Evolutionary conservation across 2,329 filamentous ascomycete species (phyloP).

Genomic region (Dothistroma septosporum): DNA sequence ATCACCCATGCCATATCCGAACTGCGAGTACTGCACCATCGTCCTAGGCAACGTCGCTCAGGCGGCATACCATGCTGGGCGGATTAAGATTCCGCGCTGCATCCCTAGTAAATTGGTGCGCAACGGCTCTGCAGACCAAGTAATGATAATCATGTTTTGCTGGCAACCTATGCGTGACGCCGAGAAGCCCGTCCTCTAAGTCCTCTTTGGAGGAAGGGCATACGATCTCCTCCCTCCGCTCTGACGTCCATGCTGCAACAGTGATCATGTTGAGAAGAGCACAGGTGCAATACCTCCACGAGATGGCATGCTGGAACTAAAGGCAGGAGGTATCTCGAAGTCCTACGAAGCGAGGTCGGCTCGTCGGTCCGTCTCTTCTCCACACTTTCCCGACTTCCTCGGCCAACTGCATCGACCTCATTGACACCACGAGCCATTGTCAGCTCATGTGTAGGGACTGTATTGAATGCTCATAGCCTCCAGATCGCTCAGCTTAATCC

Average conservation of each 20-base stretch:
- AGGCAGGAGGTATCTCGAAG: background rate
- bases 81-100: too few relatives aligned
- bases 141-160: too few relatives aligned
- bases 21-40: slow-evolving; percentile 52
- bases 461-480: background rate
- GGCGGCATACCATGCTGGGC: too few relatives aligned
- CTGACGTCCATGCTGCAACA: background rate
- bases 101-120: too few relatives aligned
- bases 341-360: background rate
- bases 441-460: background rate
- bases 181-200: too few relatives aligned
- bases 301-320: too few relatives aligned
- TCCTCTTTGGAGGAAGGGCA: too few relatives aligned
- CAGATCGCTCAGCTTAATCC: background rate
- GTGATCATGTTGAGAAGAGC: background rate
- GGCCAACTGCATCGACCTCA: slow-evolving; percentile 3
- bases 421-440: background rate
- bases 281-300: too few relatives aligned
- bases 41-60: too few relatives aligned
- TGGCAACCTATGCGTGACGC: too few relatives aligned
- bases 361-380: background rate
- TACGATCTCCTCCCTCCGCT: too few relatives aligned
- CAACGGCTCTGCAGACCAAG: too few relatives aligned
- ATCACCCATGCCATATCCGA: slow-evolving; percentile 49
- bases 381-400: background rate